Conservation (phyloP, 257 asterid genomes). For the Solanum etuberosum region DNA sequence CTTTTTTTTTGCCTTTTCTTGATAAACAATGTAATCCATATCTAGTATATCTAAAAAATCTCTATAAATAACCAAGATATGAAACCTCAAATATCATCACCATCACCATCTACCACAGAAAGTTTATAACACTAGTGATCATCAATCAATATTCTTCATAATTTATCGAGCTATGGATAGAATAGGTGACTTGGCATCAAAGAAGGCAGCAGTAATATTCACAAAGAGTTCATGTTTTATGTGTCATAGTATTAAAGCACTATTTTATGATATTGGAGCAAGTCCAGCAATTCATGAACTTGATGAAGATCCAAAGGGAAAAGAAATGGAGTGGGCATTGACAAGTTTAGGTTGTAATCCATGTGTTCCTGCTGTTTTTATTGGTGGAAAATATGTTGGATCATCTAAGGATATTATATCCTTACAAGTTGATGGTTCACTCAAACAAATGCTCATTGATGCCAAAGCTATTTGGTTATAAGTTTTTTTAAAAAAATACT, state of each 20-base stretch:
- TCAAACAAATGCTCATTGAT: conserved; percentile 13
- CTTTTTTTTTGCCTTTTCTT: neutral
- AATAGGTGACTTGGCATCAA: conserved; percentile 5
- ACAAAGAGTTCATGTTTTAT: conserved; percentile 13
- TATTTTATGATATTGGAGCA: conserved; percentile 10
- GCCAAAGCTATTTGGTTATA: conserved; percentile 17
- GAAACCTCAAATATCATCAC: neutral
- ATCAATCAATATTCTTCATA: neutral
- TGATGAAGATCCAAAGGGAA: conserved; percentile 6
- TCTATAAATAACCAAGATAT: neutral
- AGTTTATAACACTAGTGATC: neutral
- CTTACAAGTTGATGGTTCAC: conserved; percentile 14
- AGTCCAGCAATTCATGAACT: conserved; percentile 12
- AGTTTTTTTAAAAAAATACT: neutral
- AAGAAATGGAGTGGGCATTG: conserved; percentile 9
- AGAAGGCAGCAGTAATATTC: conserved; percentile 13
- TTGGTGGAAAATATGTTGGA: conserved; percentile 12
- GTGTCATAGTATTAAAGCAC: conserved; percentile 10
- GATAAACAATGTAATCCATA: neutral
- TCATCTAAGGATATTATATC: conserved; percentile 14
- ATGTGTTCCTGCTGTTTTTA: conserved; percentile 9
- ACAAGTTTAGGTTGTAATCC: conserved; percentile 10
- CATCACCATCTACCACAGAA: neutral
- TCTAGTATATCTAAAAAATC: neutral
- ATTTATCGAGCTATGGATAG: neutral